These are phyloP conservation scores for Mycocentrospora acerina DNA, from an alignment of 2,329 filamentous ascomycete species.

Conservation along the genomic window DNA sequence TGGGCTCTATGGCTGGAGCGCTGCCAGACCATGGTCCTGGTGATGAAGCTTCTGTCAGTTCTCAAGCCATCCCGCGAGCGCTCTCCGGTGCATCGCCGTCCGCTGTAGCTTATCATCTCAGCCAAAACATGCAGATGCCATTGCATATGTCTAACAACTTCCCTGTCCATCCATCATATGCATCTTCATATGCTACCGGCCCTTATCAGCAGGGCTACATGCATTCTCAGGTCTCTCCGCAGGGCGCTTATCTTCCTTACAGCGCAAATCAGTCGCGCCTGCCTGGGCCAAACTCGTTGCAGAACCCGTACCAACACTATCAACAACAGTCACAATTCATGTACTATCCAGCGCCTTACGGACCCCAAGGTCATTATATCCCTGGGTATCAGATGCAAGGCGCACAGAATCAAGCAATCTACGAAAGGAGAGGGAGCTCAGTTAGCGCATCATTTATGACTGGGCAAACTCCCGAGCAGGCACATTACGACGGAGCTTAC, in stretches of 20 bases:
- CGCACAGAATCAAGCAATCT: slow-evolving; percentile 26
- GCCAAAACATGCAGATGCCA: slow-evolving; percentile 42
- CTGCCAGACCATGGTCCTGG: slow-evolving; percentile 40
- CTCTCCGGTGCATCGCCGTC: slow-evolving; percentile 42
- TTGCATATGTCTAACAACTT: slow-evolving; percentile 21
- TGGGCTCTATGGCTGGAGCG: slow-evolving; percentile 39
- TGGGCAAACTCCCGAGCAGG: slow-evolving; percentile 23
- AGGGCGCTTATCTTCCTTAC: slow-evolving; percentile 24
- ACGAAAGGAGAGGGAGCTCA: slow-evolving; percentile 32
- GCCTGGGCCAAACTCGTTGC: slow-evolving; percentile 21
- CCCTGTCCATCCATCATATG: slow-evolving; percentile 28
- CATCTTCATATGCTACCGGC: slow-evolving; percentile 24
- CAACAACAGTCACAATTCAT: slow-evolving; percentile 36
- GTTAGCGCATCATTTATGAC: slow-evolving; percentile 17
- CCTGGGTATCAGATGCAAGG: slow-evolving; percentile 27
- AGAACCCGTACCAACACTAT: slow-evolving; percentile 32
- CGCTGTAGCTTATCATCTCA: slow-evolving; percentile 44
- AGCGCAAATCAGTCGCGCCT: slow-evolving; percentile 28
- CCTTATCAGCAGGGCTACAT: slow-evolving; percentile 34
- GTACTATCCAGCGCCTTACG: slow-evolving; percentile 40
- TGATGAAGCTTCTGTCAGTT: slow-evolving; percentile 16
- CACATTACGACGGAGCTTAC: slow-evolving; percentile 23
- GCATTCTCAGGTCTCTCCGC: slow-evolving; percentile 26
- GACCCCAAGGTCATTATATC: slow-evolving; percentile 27
- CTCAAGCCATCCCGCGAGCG: slow-evolving; percentile 32